Evolutionary conservation across 345 rosid genomes (phyloP), one percentile per base, ranked within the genome.

Genomic region (Citrus medica): DNA sequence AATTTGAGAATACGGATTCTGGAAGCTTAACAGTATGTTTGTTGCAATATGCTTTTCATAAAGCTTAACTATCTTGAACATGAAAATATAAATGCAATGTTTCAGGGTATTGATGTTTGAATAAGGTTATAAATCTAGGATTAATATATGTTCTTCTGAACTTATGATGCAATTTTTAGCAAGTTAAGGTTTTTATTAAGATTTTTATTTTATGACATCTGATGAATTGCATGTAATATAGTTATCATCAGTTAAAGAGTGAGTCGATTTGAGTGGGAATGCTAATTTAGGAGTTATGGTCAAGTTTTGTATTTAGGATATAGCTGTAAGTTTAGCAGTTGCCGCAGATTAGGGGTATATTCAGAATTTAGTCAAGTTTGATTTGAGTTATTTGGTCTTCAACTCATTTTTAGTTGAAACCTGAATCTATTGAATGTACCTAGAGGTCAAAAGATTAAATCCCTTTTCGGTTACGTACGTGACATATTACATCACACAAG

Each of bases 1-100:
- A 96, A 86, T 96, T 96, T 80, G 95, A 89, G 89, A 85, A 86
- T 75, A 94, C 98, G 1, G 92, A 94, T 63, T 86, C 99, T 28
- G 95, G 94, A 71, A 90, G 87, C 85, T 89, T 94, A 81, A 94
- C 89, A 83, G 99, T 96, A 89, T 81, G 88, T 81, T 72, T 83
- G 67, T 48, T 79, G 81, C 66, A 55, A 48, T 40, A n/a, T 51
- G n/a, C 25, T 79, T 51, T 30, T 53, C 35, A 4, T 51, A 30
- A 14, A 76, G 73, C 53, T n/a, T 17, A 35, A 19, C 33, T 76
- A 33, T 53, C n/a, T 51, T 5, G n/a, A 51, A 9, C 62, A 32
- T 65, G 71, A 16, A 37, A 48, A 33, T 13, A 76, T 22, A 24
- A 33, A 32, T 56, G 27, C 27, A 62, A 48, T 24, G 55, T 19